Evolutionary conservation across 345 rosid genomes (phyloP).

Genomic region (Salix suchowensis): DNA sequence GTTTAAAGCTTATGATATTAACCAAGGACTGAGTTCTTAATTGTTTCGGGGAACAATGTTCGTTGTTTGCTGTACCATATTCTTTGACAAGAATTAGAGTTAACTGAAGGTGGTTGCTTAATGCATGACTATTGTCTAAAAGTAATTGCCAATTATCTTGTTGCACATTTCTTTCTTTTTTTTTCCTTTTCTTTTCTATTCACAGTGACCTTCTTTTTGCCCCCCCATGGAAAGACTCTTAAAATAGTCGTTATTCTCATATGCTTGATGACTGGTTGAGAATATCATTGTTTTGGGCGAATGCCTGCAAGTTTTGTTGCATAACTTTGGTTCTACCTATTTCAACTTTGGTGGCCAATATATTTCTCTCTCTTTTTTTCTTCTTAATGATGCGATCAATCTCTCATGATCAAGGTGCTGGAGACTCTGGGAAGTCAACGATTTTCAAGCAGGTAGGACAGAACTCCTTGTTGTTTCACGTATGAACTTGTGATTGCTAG

Average conservation of each 20-base stretch:
- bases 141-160: neutral
- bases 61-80: neutral
- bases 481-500: neutral
- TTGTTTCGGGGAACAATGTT: neutral
- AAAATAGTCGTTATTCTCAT: neutral
- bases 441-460: slow-evolving; percentile 90
- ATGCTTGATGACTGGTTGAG: neutral
- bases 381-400: neutral
- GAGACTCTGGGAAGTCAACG: slow-evolving; percentile 98
- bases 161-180: neutral
- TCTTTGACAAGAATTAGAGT: neutral
- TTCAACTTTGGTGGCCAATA: neutral
- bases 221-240: neutral
- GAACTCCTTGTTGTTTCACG: neutral
- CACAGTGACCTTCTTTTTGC: neutral
- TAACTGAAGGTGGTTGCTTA: neutral
- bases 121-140: neutral
- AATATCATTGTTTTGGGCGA: neutral
- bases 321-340: neutral
- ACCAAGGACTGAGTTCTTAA: neutral
- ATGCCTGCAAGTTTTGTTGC: neutral
- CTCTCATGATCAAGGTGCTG: slow-evolving; percentile 62
- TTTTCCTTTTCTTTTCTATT: neutral
- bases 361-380: neutral
- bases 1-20: neutral